Percentiles rank a stretch among this genome's conserved stretches.
Evolutionary conservation across 768 basidiomycete genomes (phyloP).

Genomic region (Boletus insuetus): DNA sequence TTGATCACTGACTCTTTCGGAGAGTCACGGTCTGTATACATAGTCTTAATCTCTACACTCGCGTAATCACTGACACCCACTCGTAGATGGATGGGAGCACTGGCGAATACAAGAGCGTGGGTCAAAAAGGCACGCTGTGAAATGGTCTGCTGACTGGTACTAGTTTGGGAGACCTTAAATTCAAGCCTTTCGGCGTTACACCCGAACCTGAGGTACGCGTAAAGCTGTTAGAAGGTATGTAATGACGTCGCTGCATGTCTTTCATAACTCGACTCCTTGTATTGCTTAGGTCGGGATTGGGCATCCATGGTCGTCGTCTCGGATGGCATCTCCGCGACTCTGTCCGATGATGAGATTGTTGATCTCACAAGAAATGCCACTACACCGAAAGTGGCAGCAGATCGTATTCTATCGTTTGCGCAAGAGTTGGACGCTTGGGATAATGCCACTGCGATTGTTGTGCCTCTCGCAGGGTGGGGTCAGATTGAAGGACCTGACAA

Average conservation of each 20-base stretch:
- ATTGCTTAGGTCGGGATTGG: constrained; percentile 68
- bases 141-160: constrained; percentile 1
- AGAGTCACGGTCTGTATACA: constrained; percentile 65
- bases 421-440: constrained; percentile 84
- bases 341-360: constrained; percentile 92
- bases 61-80: background rate
- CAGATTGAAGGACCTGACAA: constrained; percentile 73
- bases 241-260: background rate
- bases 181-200: constrained; percentile 87
- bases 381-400: constrained; percentile 78
- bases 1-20: constrained; percentile 93
- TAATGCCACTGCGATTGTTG: constrained; percentile 87
- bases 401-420: constrained; percentile 78
- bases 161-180: constrained; percentile 87
- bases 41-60: background rate
- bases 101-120: constrained; percentile 89
- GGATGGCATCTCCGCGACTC: constrained; percentile 87
- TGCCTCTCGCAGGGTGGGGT: constrained; percentile 93
- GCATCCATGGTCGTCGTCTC: constrained; percentile 88
- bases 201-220: constrained; percentile 87
- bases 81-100: constrained; percentile 89
- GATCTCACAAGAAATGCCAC: constrained; percentile 76
- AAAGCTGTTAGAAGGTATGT: constrained; percentile 69
- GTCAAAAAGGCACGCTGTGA: constrained; percentile 17
- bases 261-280: background rate